These are phyloP conservation scores for Pseudocercospora eumusae DNA, from an alignment of 2,329 filamentous ascomycete species.

Conservation along the genomic window DNA sequence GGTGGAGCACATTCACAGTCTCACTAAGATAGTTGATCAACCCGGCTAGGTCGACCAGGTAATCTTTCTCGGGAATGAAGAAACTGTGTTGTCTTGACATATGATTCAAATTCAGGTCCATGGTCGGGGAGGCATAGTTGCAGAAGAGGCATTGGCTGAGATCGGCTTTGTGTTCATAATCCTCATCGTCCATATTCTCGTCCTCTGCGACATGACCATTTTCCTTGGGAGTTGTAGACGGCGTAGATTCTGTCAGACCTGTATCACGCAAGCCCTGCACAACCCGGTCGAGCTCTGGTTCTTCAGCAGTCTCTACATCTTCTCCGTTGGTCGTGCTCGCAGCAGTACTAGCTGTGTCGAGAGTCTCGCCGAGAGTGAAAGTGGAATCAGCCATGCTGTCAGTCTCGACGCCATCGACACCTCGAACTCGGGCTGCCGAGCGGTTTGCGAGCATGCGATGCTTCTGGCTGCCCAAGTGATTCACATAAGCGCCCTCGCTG, in stretches of 20 bases:
- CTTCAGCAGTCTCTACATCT: conserved; percentile 53
- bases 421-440: conserved; percentile 44
- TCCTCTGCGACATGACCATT: conserved; percentile 42
- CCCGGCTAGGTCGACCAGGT: conserved; percentile 78
- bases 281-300: conserved; percentile 75
- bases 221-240: conserved; percentile 7
- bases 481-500: conserved; percentile 93
- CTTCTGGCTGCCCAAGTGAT: conserved; percentile 88
- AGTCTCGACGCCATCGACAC: conserved; percentile 60
- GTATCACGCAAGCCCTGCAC: conserved; percentile 75
- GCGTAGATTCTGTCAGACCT: conserved; percentile 45
- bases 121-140: conserved; percentile 76
- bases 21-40: conserved; percentile 75
- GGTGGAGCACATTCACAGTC: conserved; percentile 75
- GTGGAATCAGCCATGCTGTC: conserved; percentile 82
- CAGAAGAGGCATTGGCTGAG: conserved; percentile 78
- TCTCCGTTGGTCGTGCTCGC: conserved; percentile 57
- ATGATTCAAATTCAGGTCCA: conserved; percentile 76
- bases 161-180: conserved; percentile 44
- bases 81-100: conserved; percentile 94
- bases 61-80: conserved; percentile 89
- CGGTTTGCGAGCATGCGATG: conserved; percentile 70
- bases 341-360: conserved; percentile 54
- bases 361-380: conserved; percentile 83
- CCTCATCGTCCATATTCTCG: conserved; percentile 42